Percentiles rank a stretch among this genome's conserved stretches.
Evolutionary conservation across 179 eudicot genomes (phyloP).

Genomic region (Silene vulgaris): DNA sequence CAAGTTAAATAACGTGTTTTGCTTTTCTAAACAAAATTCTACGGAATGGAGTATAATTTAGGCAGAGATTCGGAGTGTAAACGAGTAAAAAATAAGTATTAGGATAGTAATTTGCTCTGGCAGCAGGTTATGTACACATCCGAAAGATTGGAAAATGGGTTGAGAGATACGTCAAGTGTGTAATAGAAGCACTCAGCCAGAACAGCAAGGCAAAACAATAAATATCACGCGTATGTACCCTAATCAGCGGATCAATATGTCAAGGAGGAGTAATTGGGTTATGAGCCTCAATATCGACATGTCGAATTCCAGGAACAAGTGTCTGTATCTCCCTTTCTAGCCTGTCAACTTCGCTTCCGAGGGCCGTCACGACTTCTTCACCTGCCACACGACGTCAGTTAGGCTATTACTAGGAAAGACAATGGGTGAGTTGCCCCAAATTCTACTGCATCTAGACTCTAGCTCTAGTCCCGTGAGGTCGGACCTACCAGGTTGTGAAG

Average conservation of each 20-base stretch:
- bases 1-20: no score
- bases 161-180: not conserved
- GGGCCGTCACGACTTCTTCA: slow-evolving; percentile 89
- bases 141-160: not conserved
- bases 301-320: slow-evolving; percentile 90
- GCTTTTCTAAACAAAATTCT: no score
- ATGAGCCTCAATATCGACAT: slow-evolving; percentile 96
- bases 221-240: slow-evolving; percentile 15
- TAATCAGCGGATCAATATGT: not conserved
- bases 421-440: not conserved
- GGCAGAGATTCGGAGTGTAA: not conserved
- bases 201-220: not conserved
- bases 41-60: not conserved
- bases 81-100: no score
- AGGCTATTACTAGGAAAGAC: no score
- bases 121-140: slow-evolving; percentile 22
- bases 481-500: no score
- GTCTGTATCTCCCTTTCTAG: slow-evolving; percentile 82
- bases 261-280: slow-evolving; percentile 53
- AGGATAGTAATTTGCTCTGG: not conserved
- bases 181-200: slow-evolving; percentile 2
- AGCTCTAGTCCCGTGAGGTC: no score
- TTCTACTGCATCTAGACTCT: no score
- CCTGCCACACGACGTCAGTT: slow-evolving; percentile 35
- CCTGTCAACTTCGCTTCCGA: slow-evolving; percentile 95